Conservation (phyloP, 2,329 filamentous ascomycete species). For the Xylaria sp. region DNA sequence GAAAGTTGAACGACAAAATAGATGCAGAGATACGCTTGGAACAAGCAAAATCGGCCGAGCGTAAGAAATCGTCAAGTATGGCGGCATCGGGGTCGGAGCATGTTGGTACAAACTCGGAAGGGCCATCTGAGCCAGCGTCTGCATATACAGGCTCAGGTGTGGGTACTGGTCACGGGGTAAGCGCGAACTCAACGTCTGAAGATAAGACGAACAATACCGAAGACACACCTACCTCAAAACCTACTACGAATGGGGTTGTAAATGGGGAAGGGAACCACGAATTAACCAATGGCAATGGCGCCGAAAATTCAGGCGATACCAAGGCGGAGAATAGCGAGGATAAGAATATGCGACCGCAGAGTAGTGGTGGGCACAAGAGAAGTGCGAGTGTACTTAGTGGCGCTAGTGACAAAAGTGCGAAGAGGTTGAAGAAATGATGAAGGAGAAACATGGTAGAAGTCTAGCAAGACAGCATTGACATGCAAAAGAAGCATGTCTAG, state of each 20-base stretch:
- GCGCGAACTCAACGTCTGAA: neutral
- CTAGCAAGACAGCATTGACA: neutral
- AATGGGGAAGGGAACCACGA: constrained; percentile 14
- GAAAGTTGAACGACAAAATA: constrained; percentile 80
- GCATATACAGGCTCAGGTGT: neutral
- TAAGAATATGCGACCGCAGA: constrained; percentile 51
- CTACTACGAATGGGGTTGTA: constrained; percentile 36
- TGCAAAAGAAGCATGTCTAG: neutral
- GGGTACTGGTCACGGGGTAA: constrained; percentile 7
- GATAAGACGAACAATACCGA: constrained; percentile 11
- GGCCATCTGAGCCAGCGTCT: neutral
- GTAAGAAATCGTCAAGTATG: constrained; percentile 54
- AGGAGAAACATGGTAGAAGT: neutral
- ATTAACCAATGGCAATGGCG: neutral
- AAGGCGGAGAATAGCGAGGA: constrained; percentile 42
- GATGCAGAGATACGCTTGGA: constrained; percentile 75
- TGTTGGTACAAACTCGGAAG: constrained; percentile 6
- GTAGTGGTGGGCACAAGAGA: constrained; percentile 71
- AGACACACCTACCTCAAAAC: constrained; percentile 16
- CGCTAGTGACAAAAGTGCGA: constrained; percentile 71
- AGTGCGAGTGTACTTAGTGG: constrained; percentile 84
- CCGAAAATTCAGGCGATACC: neutral
- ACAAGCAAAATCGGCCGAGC: constrained; percentile 66
- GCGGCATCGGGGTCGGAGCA: constrained; percentile 6
- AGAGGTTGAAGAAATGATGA: constrained; percentile 64